These are phyloP conservation scores for Saccharomycopsis fodiens DNA, from an alignment of 805 yeast species.

Conservation along the genomic window DNA sequence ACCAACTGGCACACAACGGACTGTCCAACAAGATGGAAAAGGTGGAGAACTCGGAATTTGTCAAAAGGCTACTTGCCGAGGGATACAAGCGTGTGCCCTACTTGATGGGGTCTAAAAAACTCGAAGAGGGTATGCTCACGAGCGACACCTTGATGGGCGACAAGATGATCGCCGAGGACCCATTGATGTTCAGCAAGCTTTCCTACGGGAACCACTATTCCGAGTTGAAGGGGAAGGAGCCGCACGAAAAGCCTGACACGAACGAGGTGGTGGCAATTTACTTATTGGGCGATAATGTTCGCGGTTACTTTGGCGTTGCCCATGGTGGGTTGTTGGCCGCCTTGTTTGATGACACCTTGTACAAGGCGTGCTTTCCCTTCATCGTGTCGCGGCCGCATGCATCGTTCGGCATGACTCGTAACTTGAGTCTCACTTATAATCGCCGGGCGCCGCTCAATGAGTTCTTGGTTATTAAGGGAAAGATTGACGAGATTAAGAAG, in stretches of 20 bases:
- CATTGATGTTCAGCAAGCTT: neutral
- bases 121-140: neutral
- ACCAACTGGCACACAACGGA: no score
- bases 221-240: neutral
- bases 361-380: neutral
- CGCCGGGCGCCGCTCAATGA: neutral
- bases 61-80: neutral
- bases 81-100: neutral
- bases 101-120: neutral
- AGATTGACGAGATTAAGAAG: neutral
- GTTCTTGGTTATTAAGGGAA: neutral
- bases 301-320: neutral
- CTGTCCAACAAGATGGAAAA: neutral
- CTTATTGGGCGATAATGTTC: neutral
- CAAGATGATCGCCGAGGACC: neutral
- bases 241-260: neutral
- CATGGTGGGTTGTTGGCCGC: slow-evolving; percentile 1
- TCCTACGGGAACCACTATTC: neutral
- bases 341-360: neutral
- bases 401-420: neutral
- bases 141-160: neutral
- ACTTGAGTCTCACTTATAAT: neutral
- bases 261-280: neutral
- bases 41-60: neutral
- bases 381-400: neutral